Percentiles rank a stretch among this genome's conserved stretches.
Conservation (phyloP, 2,329 filamentous ascomycete species). For the Metarhizium robertsii region DNA sequence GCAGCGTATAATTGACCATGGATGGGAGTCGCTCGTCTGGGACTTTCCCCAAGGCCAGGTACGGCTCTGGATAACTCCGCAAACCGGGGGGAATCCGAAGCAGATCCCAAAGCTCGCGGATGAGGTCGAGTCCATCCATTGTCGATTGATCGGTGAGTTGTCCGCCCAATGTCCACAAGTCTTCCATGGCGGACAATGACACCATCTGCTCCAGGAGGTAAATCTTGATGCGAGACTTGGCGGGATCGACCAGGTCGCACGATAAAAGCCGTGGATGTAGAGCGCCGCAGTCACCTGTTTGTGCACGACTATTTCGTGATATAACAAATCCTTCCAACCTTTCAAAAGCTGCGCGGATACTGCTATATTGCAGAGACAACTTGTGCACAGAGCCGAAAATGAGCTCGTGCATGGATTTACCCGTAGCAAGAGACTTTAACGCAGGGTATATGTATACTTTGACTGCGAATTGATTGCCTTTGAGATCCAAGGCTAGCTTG, state of each 20-base stretch:
- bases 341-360: background rate
- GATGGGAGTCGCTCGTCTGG: constrained; percentile 2
- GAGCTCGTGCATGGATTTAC: background rate
- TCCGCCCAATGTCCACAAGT: constrained; percentile 1
- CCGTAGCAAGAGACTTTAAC: background rate
- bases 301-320: too few species aligned
- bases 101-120: too few species aligned
- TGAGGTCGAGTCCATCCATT: too few species aligned
- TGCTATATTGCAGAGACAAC: too few species aligned
- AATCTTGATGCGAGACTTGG: constrained; percentile 2
- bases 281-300: too few species aligned
- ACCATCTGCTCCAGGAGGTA: background rate
- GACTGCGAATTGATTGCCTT: too few species aligned
- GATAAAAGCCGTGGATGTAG: background rate
- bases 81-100: too few species aligned
- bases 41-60: background rate
- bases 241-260: background rate
- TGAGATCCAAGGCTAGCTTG: too few species aligned
- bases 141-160: background rate
- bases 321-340: background rate
- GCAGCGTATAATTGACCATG: background rate
- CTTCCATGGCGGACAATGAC: background rate
- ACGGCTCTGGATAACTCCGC: too few species aligned
- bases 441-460: too few species aligned
- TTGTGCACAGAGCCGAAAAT: background rate